Percentiles rank a stretch among this genome's conserved stretches.
Evolutionary conservation across 495 filamentous ascomycete species (phyloP).

Genomic region (Mytilinidion resinicola): DNA sequence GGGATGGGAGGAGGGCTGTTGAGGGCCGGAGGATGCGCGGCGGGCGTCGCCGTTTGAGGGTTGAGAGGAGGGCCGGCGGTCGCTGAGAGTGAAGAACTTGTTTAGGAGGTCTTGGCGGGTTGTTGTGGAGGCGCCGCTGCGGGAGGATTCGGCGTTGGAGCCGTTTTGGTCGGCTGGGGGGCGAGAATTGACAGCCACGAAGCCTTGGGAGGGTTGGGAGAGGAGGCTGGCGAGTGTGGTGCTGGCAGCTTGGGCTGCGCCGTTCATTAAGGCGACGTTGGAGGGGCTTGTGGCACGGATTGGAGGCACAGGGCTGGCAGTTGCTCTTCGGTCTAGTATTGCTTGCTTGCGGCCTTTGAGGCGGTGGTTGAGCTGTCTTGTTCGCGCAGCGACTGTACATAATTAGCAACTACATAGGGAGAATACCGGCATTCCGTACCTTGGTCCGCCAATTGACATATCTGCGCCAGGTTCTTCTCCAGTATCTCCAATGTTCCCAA

Average conservation of each 20-base stretch:
- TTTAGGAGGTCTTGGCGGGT: slow-evolving; percentile 32
- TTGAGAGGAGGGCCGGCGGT: slow-evolving; percentile 33
- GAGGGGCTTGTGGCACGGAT: slow-evolving; percentile 36
- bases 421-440: slow-evolving; percentile 16
- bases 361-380: slow-evolving; percentile 75
- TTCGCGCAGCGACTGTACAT: slow-evolving; percentile 61
- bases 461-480: slow-evolving; percentile 63
- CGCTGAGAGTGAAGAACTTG: slow-evolving; percentile 53
- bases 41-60: slow-evolving; percentile 13
- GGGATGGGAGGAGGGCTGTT: slow-evolving; percentile 6
- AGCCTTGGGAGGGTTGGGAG: slow-evolving; percentile 40
- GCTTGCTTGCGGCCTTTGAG: slow-evolving; percentile 67
- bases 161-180: slow-evolving; percentile 29
- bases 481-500: slow-evolving; percentile 76
- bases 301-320: slow-evolving; percentile 21
- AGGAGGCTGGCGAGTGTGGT: slow-evolving; percentile 12
- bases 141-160: neutral
- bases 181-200: slow-evolving; percentile 53
- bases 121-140: slow-evolving; percentile 20
- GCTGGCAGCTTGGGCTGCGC: slow-evolving; percentile 17
- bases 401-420: neutral
- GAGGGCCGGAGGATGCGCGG: slow-evolving; percentile 7
- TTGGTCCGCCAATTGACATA: slow-evolving; percentile 69
- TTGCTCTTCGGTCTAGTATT: slow-evolving; percentile 51
- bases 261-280: slow-evolving; percentile 33